Conservation (phyloP, 345 rosid species). For the Citrus trifoliata region DNA sequence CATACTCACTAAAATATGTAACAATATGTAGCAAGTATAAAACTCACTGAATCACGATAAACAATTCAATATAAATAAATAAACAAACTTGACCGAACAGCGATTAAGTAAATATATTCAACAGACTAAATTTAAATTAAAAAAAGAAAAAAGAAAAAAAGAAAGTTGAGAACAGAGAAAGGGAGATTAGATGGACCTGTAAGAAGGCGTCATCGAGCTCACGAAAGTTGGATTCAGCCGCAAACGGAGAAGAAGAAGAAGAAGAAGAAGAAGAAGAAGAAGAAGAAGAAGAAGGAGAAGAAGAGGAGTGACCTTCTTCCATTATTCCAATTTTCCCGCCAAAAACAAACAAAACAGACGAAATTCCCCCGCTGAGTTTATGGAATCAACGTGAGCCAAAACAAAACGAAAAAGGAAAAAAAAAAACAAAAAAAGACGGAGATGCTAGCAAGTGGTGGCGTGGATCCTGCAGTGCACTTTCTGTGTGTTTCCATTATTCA, state of each 20-base stretch:
- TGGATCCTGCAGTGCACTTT: too few relatives aligned
- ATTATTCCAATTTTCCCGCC: neutral
- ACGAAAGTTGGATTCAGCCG: conserved; percentile 26
- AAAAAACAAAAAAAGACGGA: too few relatives aligned
- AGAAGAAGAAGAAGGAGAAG: neutral
- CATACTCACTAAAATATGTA: too few relatives aligned
- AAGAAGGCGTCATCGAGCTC: conserved; percentile 36
- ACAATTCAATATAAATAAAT: too few relatives aligned
- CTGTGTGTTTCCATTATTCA: too few relatives aligned
- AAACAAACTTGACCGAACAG: neutral
- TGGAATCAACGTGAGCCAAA: too few relatives aligned
- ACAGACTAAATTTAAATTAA: neutral
- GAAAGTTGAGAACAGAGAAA: neutral
- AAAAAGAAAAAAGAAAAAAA: neutral
- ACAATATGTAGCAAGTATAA: too few relatives aligned
- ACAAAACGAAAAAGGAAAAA: too few relatives aligned
- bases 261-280: neutral
- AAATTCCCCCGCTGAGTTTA: neutral
- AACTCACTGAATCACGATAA: too few relatives aligned
- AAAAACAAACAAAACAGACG: neutral
- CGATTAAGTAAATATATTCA: neutral
- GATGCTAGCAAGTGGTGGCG: too few relatives aligned
- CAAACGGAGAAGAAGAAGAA: conserved; percentile 5
- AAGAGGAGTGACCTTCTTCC: neutral
- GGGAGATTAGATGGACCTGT: conserved; percentile 17